phyloP scores from a whole-genome alignment of 192 early-diverging fungal genomes.

The Fimicolochytrium jonesii region DNA sequence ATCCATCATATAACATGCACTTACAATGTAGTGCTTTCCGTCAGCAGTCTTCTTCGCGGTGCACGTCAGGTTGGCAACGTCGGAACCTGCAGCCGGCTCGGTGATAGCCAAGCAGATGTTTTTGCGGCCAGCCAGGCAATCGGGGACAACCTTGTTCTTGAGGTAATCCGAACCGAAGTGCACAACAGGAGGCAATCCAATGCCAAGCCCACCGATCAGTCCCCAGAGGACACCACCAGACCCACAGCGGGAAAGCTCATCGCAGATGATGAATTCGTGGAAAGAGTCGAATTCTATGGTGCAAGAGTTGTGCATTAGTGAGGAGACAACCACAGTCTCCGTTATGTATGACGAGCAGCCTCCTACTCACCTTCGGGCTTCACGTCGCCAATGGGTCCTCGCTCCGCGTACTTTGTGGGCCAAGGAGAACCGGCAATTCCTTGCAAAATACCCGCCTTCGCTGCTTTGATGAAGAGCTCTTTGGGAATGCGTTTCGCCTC shows the following conservation, averaged over 20 bases:
- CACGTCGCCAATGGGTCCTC: slow-evolving; percentile 28
- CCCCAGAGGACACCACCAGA: slow-evolving; percentile 82
- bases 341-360: too few relatives aligned
- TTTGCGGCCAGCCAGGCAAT: slow-evolving; percentile 67
- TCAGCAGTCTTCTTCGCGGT: slow-evolving; percentile 62
- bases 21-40: slow-evolving; percentile 66
- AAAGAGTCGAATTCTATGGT: slow-evolving; percentile 65
- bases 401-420: slow-evolving; percentile 24
- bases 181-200: slow-evolving; percentile 72
- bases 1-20: too few relatives aligned
- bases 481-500: slow-evolving; percentile 75
- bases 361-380: slow-evolving; percentile 22
- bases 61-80: slow-evolving; percentile 70
- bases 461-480: slow-evolving; percentile 67
- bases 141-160: slow-evolving; percentile 60
- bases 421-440: slow-evolving; percentile 48
- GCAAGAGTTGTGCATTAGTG: too few relatives aligned
- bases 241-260: slow-evolving; percentile 76
- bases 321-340: too few relatives aligned
- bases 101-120: slow-evolving; percentile 79
- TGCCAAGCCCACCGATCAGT: slow-evolving; percentile 61
- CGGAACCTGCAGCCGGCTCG: slow-evolving; percentile 64
- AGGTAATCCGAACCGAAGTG: slow-evolving; percentile 67
- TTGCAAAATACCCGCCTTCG: slow-evolving; percentile 66
- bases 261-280: slow-evolving; percentile 70